Conservation (phyloP, 139 green algal species). For the Haematococcus lacustris region DNA sequence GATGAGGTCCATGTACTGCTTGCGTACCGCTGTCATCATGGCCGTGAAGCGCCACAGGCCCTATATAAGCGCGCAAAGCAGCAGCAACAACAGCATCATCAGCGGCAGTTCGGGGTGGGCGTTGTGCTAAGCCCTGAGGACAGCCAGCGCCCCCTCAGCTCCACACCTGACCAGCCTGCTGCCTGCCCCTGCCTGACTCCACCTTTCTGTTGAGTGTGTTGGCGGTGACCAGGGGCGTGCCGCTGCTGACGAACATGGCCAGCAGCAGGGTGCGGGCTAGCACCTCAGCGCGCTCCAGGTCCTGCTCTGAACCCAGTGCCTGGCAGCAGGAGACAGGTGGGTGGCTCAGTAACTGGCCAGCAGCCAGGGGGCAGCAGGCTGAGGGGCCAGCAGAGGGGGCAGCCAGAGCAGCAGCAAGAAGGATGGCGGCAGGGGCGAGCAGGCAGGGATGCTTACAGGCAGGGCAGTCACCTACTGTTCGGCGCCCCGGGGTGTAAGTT, state of each 20-base stretch:
- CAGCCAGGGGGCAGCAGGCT: background rate
- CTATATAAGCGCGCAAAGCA: background rate
- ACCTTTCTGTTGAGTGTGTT: slow-evolving; percentile 4
- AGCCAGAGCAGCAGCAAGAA: too few relatives aligned
- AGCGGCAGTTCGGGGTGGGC: too few relatives aligned
- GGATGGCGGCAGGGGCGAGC: too few relatives aligned
- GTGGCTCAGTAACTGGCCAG: too few relatives aligned
- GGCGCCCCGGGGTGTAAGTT: too few relatives aligned
- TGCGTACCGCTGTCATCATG: background rate
- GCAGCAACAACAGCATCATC: too few relatives aligned
- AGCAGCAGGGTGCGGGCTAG: slow-evolving; percentile 34
- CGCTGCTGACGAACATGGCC: slow-evolving; percentile 18
- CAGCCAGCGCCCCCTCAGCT: too few relatives aligned
- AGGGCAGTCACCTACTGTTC: too few relatives aligned
- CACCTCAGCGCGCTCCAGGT: slow-evolving; percentile 15
- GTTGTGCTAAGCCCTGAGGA: too few relatives aligned
- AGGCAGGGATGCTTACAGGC: too few relatives aligned
- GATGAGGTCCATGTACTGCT: background rate
- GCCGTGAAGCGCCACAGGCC: slow-evolving; percentile 4
- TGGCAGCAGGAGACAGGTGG: background rate
- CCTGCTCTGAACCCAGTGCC: slow-evolving; percentile 1
- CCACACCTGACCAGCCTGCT: too few relatives aligned
- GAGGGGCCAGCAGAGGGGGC: background rate
- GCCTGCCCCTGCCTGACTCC: too few relatives aligned
- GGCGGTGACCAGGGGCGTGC: background rate